phyloP scores from a whole-genome alignment of 805 yeast species.

The Komagataella pseudopastoris region DNA sequence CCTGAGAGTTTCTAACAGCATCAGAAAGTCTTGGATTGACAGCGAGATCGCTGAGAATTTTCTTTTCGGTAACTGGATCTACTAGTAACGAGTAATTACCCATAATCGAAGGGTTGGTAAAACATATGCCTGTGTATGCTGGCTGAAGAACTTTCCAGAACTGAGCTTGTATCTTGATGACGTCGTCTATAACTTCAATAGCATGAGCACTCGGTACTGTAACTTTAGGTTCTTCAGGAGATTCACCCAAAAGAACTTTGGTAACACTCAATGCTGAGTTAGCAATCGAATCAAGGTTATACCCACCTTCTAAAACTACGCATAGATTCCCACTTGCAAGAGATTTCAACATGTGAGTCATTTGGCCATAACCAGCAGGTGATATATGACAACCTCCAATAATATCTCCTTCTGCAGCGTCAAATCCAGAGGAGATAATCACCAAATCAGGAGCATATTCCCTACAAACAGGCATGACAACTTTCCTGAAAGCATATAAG shows the following conservation, averaged over 20 bases:
- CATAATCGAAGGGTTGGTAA: conserved; percentile 14
- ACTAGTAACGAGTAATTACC: conserved; percentile 9
- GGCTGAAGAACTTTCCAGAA: conserved; percentile 82
- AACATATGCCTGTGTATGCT: conserved; percentile 31
- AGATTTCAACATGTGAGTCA: conserved; percentile 85
- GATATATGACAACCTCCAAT: conserved; percentile 94
- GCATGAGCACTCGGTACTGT: conserved; percentile 64
- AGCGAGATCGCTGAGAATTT: conserved; percentile 15
- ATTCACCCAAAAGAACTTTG: conserved; percentile 85
- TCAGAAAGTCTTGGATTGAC: conserved; percentile 43
- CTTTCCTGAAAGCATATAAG: conserved; percentile 75
- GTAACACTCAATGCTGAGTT: conserved; percentile 86
- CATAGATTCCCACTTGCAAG: conserved; percentile 82
- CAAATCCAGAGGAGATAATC: conserved; percentile 90
- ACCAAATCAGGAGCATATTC: conserved; percentile 92
- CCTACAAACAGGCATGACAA: conserved; percentile 75
- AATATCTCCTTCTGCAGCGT: conserved; percentile 97
- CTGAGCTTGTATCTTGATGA: conserved; percentile 63
- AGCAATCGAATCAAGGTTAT: conserved; percentile 83
- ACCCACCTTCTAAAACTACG: conserved; percentile 93
- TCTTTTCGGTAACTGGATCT: neutral
- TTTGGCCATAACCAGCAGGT: conserved; percentile 92
- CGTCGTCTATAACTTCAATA: conserved; percentile 69
- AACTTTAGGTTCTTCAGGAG: conserved; percentile 68
- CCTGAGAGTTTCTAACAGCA: conserved; percentile 64